phyloP scores from a whole-genome alignment of 257 asterid genomes.

The Salvia miltiorrhiza region DNA sequence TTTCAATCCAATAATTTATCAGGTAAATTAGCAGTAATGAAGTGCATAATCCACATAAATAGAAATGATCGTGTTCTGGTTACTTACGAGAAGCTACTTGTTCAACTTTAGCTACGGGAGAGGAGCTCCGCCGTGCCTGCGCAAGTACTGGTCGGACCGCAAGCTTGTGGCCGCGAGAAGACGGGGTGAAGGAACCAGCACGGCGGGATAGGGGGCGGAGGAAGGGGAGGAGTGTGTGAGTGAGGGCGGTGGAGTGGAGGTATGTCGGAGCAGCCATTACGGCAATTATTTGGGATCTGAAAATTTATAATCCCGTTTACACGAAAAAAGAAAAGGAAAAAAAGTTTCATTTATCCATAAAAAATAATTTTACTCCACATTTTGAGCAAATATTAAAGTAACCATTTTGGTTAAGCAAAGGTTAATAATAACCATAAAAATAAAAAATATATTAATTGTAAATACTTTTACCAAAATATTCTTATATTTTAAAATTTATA shows the following conservation, averaged over 20 bases:
- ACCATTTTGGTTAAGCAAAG: too few relatives aligned
- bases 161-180: slow-evolving; percentile 20
- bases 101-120: slow-evolving; percentile 39
- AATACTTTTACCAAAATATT: too few relatives aligned
- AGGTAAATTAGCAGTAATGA: not conserved
- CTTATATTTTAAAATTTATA: too few relatives aligned
- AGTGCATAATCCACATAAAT: too few relatives aligned
- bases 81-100: slow-evolving; percentile 62
- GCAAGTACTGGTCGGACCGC: slow-evolving; percentile 30
- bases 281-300: too few relatives aligned
- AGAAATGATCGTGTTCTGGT: not conserved
- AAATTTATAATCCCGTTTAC: too few relatives aligned
- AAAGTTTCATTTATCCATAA: too few relatives aligned
- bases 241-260: slow-evolving; percentile 33
- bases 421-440: too few relatives aligned
- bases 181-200: not conserved
- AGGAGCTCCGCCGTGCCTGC: slow-evolving; percentile 59
- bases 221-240: slow-evolving; percentile 28
- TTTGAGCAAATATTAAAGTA: too few relatives aligned
- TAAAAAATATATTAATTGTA: too few relatives aligned
- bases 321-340: too few relatives aligned
- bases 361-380: too few relatives aligned
- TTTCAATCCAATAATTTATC: not conserved
- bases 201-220: slow-evolving; percentile 26
- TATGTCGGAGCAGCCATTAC: slow-evolving; percentile 47